Evolutionary conservation across 1,284 basidiomycete species (phyloP), one percentile per base, ranked within the genome.

Genomic region (Papiliotrema laurentii): DNA sequence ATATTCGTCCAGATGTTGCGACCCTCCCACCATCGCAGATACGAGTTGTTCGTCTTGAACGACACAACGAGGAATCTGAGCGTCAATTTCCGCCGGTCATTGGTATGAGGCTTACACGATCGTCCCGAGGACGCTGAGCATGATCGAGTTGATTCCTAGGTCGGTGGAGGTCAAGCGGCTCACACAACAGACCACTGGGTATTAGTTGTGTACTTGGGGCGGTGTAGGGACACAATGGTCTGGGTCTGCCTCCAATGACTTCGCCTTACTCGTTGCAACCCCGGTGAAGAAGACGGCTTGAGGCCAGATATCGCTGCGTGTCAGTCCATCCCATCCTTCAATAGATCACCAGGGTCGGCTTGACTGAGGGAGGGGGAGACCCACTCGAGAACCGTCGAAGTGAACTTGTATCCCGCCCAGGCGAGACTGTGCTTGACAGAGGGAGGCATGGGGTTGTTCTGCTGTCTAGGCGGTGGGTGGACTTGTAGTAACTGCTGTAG

Each of bases 1-100:
- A 66, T 54, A 37, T 53, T 61, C 0, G 64, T 45, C 60, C 62
- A 66, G 21, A 61, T 47, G 35, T 64, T 64, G 4, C 64, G 45
- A 2, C 64, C 64, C 35, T 66, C 61, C 64, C 64, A 66, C 64
- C 64, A 64, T 35, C 57, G 43, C 0, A 54, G 30, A 40, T 64
- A 66, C 2, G 60, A 59, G 48, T 54, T 64, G 53, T 64, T 66
- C 9, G 62, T 66, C 42, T 66, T 63, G 58, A 66, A 66, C 11
- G 54, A 58, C 16, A 66, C 64, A 5, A 63, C 61, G 19, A 66
- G 47, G 16, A 59, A 64, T 9, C 64, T 66, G 33, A 14, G 24
- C 2, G 14, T n/a, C 35, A 31, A 13, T 22, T 37, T 19, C 21
- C 16, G 14, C 3, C 16, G 4, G n/a, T 22, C 37, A 3, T 10